Conservation (phyloP, 306 rosid species). For the Acacia melanoxylon region DNA sequence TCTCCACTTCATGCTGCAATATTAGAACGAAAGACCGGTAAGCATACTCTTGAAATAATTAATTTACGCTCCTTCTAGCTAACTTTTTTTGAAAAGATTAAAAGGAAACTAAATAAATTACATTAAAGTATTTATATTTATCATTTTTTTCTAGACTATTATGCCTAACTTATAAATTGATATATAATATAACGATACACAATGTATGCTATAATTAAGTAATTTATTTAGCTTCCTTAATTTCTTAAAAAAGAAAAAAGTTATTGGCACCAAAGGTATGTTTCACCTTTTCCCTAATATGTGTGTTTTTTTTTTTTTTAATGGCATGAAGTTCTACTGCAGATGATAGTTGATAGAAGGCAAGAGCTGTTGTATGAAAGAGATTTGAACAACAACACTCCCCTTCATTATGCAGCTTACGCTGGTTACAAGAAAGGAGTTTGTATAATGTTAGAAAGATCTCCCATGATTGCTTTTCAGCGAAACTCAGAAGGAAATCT, state of each 20-base stretch:
- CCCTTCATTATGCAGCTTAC: not conserved
- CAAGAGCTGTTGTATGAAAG: not conserved
- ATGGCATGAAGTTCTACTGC: not conserved
- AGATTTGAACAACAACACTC: not conserved
- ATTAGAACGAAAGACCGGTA: not conserved
- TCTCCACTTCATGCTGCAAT: not conserved
- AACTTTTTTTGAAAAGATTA: too few relatives aligned
- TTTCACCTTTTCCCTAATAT: not conserved
- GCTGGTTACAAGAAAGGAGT: not conserved
- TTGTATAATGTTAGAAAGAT: not conserved
- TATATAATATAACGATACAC: too few relatives aligned
- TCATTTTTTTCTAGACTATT: too few relatives aligned
- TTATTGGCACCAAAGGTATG: too few relatives aligned
- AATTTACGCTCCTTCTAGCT: too few relatives aligned
- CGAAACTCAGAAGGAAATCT: not conserved
- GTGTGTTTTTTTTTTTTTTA: not conserved
- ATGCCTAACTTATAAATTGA: too few relatives aligned
- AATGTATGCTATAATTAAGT: too few relatives aligned
- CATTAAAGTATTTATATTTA: too few relatives aligned
- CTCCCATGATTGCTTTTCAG: not conserved
- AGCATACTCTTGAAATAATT: not conserved
- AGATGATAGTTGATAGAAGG: not conserved
- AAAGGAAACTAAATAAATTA: too few relatives aligned
- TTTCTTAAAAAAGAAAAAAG: too few relatives aligned
- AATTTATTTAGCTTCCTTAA: too few relatives aligned